Evolutionary conservation across 805 yeast genomes (phyloP), one percentile per base, ranked within the genome.

Genomic region (Candida patagonica): DNA sequence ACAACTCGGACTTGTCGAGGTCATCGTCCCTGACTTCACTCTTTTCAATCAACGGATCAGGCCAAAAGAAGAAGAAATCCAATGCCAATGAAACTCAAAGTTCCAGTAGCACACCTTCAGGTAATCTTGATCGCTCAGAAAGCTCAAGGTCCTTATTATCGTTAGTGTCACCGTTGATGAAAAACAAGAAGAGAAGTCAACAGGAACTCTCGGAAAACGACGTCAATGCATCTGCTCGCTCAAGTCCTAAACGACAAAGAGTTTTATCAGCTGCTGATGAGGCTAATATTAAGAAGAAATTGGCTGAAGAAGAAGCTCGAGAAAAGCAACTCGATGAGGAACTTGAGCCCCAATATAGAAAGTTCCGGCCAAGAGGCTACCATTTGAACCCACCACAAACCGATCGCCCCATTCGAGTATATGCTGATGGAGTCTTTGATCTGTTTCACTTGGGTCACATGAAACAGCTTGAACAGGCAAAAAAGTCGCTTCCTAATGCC

Each of bases 341-440:
- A 45, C 61, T 84, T 29, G 92, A 87, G 2, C 80, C 69, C 38
- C 76, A 82, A 46, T 74, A 73, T 53, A 68, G 88, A 43, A 81
- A 76, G 61, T 85, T 68, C 63, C 72, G 95, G 52, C 96, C 95
- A 19, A 61, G 62, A 24, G 96, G 96, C 2, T 86, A 63, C 63
- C 67, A 66, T 49, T 74, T 92, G 60, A 86, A 85, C 50, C 51
- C 78, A 20, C 98, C 98, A 2, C 94, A 96, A 2, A 66, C 58
- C 3, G 92, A 81, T 54, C 71, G 96, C 43, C 88, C 95, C 1
- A 76, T 92, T 22, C 72, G 98, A 44, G 76, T 92, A n/a, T 92
- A 92, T 59, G 98, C 98, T 5, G 98, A 92, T 62, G 98, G 98
- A 39, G 96, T 92, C 15, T 92, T 92, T 66, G 98, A 92, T 62